A percentile compares a stretch with the other conserved stretches of the same genome.
These are phyloP conservation scores for Moricandia arvensis DNA, from an alignment of 345 rosid genomes.

Conservation along the genomic window DNA sequence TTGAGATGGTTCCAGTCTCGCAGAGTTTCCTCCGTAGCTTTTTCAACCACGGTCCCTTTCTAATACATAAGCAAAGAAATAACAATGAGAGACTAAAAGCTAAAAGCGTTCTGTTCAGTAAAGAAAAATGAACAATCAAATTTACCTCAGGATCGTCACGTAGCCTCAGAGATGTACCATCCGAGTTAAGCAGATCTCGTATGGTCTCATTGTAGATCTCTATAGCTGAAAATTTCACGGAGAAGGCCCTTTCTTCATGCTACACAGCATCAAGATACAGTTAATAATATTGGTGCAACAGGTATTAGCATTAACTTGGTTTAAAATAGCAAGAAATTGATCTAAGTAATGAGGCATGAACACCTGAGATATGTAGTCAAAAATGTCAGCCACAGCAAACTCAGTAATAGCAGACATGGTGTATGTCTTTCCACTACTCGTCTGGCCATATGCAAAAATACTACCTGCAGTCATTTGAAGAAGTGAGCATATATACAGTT, in stretches of 20 bases:
- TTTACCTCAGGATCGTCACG: conserved; percentile 91
- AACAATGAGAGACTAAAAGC: neutral
- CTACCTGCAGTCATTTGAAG: conserved; percentile 53
- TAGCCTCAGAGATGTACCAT: conserved; percentile 66
- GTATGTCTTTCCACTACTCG: conserved; percentile 99
- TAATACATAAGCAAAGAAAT: conserved; percentile 34
- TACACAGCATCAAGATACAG: conserved; percentile 40
- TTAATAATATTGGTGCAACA: no score
- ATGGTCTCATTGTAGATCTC: conserved; percentile 97
- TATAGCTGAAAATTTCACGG: conserved; percentile 82
- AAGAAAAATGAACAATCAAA: neutral
- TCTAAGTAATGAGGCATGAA: neutral
- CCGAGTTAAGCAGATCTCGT: conserved; percentile 74
- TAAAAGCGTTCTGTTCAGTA: neutral
- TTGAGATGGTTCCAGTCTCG: conserved; percentile 79
- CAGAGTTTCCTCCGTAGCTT: conserved; percentile 70
- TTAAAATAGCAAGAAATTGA: neutral
- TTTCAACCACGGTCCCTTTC: conserved; percentile 90
- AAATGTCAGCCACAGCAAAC: conserved; percentile 80
- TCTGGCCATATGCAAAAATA: conserved; percentile 97
- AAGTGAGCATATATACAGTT: neutral
- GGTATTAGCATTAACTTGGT: neutral
- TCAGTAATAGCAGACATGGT: conserved; percentile 93
- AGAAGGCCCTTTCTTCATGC: conserved; percentile 93
- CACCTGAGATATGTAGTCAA: conserved; percentile 72